These are phyloP conservation scores for Aphanomyces stellatus DNA, from an alignment of 352 stramenopile species.

Conservation along the genomic window DNA sequence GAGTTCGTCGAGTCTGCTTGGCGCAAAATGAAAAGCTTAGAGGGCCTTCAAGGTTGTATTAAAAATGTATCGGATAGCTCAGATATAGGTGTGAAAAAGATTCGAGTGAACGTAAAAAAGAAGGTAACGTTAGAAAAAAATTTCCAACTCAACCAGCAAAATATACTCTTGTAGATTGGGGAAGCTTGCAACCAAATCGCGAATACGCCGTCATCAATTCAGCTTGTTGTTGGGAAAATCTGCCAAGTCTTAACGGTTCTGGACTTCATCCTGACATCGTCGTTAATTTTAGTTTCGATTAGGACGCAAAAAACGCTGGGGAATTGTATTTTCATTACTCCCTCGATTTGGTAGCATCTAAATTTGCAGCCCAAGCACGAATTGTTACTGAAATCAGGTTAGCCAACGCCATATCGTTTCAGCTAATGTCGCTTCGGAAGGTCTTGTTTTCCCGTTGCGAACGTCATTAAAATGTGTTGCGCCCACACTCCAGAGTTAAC, in stretches of 20 bases:
- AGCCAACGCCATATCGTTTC: no score
- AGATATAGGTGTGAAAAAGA: background rate
- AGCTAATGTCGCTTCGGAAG: no score
- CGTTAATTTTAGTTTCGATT: background rate
- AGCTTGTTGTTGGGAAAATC: conserved; percentile 8
- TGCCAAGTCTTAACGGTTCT: conserved; percentile 1
- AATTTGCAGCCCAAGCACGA: background rate
- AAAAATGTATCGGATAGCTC: background rate
- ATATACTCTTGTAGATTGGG: background rate
- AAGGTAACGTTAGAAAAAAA: background rate
- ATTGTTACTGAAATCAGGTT: conserved; percentile 10
- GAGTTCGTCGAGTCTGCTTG: no score
- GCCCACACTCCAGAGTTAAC: conserved; percentile 4
- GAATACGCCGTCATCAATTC: conserved; percentile 2
- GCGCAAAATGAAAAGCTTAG: background rate
- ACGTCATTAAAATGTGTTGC: conserved; percentile 5
- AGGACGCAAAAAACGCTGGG: conserved; percentile 4
- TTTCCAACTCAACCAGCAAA: background rate
- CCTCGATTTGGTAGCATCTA: background rate
- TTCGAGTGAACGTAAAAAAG: conserved; percentile 9
- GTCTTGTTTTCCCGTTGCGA: conserved; percentile 6
- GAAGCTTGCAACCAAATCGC: conserved; percentile 18
- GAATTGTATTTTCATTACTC: conserved; percentile 3
- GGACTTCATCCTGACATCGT: background rate
- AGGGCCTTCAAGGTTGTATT: background rate